Percentiles rank a stretch among this genome's conserved stretches.
phyloP scores from a whole-genome alignment of 2,329 filamentous ascomycete genomes.

The Trichoderma sp. region DNA sequence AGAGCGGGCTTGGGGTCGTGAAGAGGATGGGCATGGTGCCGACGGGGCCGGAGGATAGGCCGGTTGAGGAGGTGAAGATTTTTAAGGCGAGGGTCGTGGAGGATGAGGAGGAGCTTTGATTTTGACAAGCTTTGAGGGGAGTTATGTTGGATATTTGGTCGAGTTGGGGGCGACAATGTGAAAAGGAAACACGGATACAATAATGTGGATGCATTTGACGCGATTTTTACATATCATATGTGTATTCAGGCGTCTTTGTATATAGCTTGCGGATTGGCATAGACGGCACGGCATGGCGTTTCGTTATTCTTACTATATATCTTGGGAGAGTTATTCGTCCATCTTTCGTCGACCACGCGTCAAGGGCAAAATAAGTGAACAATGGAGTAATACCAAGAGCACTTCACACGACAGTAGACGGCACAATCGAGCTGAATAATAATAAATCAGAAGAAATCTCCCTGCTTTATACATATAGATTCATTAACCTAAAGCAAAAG shows the following conservation, averaged over 20 bases:
- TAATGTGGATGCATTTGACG: not conserved
- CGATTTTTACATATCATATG: not conserved
- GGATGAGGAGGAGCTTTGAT: conserved; percentile 48
- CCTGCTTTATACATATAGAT: conserved; percentile 24
- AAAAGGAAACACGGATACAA: not conserved
- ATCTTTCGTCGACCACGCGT: not conserved
- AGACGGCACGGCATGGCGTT: conserved; percentile 13
- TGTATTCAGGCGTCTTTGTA: not conserved
- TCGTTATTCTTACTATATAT: not conserved
- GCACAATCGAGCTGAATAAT: not conserved
- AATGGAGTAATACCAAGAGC: not conserved
- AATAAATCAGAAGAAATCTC: not conserved
- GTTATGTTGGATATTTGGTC: not conserved
- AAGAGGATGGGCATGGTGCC: conserved; percentile 85
- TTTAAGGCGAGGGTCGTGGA: conserved; percentile 68
- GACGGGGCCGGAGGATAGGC: conserved; percentile 77
- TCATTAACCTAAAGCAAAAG: conserved; percentile 25
- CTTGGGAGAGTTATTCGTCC: not conserved
- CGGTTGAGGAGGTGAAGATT: conserved; percentile 79
- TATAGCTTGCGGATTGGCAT: not conserved
- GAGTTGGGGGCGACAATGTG: not conserved
- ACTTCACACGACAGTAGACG: not conserved
- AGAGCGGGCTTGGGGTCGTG: conserved; percentile 76
- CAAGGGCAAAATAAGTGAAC: not conserved
- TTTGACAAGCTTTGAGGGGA: not conserved